Percentiles rank a stretch among this genome's conserved stretches.
These are phyloP conservation scores for Trichosporon sp. DNA, from an alignment of 1,284 basidiomycete genomes.

Conservation along the genomic window DNA sequence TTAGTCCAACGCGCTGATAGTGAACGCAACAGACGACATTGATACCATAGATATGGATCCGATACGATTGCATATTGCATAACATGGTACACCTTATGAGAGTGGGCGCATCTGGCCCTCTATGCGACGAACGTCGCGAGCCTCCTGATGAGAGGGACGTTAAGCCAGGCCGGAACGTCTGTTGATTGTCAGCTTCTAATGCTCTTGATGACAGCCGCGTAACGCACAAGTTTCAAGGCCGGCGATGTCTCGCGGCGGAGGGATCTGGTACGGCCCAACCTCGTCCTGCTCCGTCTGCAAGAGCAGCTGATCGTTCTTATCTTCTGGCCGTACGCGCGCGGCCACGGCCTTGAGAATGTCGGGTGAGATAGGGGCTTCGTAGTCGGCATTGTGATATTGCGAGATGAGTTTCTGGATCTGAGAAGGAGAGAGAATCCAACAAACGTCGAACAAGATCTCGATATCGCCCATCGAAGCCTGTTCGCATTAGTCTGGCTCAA, in stretches of 20 bases:
- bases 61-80: constrained; percentile 19
- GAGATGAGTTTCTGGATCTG: constrained; percentile 99
- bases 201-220: no score
- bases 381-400: constrained; percentile 96
- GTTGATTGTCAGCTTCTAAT: no score
- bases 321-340: constrained; percentile 87
- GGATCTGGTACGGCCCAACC: constrained; percentile 68
- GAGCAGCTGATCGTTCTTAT: constrained; percentile 91
- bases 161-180: constrained; percentile 37
- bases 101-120: background rate
- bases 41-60: background rate
- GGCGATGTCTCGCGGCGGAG: constrained; percentile 53
- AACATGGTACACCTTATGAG: background rate
- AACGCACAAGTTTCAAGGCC: constrained; percentile 56
- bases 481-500: background rate
- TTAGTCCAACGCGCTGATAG: background rate
- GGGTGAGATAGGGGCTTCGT: constrained; percentile 88
- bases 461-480: constrained; percentile 89
- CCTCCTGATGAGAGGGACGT: constrained; percentile 46
- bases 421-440: constrained; percentile 99
- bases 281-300: constrained; percentile 93
- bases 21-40: background rate
- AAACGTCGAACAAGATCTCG: constrained; percentile 98
- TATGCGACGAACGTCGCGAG: constrained; percentile 47
- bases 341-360: constrained; percentile 97